phyloP scores from a whole-genome alignment of 176 grass and related monocot species.

The Bromus sterilis region DNA sequence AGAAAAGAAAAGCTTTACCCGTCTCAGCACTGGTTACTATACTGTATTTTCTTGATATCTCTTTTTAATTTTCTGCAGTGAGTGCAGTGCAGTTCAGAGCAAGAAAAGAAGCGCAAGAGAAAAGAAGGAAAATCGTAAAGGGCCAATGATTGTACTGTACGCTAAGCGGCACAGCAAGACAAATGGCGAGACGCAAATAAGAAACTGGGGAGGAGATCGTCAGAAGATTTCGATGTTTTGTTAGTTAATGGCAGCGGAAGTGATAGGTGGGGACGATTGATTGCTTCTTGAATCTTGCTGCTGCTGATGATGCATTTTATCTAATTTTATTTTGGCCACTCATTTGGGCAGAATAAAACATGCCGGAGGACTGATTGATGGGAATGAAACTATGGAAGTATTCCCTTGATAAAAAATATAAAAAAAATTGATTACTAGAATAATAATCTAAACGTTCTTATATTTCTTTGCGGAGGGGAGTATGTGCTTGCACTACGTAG shows the following conservation, averaged over 20 bases:
- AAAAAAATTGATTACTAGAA: no score
- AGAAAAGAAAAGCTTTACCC: not conserved
- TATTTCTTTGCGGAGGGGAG: no score
- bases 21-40: not conserved
- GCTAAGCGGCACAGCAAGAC: no score
- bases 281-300: not conserved
- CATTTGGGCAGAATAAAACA: not conserved
- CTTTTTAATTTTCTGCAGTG: not conserved
- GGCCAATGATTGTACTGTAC: slow-evolving; percentile 33
- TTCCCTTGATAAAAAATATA: no score
- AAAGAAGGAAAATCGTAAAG: not conserved
- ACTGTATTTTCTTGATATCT: not conserved
- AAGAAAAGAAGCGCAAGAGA: slow-evolving; percentile 17
- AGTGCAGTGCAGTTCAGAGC: not conserved
- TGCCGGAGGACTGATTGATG: not conserved
- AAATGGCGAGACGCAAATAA: not conserved
- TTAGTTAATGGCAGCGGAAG: not conserved
- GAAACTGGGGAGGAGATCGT: not conserved
- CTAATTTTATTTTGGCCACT: not conserved
- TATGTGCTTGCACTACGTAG: no score
- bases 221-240: not conserved
- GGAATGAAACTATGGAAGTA: no score
- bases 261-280: not conserved
- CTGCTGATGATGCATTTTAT: not conserved
- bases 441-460: no score